Evolutionary conservation across 2,329 filamentous ascomycete genomes (phyloP), one percentile per base, ranked within the genome.

Genomic region (Colletotrichum shisoi): DNA sequence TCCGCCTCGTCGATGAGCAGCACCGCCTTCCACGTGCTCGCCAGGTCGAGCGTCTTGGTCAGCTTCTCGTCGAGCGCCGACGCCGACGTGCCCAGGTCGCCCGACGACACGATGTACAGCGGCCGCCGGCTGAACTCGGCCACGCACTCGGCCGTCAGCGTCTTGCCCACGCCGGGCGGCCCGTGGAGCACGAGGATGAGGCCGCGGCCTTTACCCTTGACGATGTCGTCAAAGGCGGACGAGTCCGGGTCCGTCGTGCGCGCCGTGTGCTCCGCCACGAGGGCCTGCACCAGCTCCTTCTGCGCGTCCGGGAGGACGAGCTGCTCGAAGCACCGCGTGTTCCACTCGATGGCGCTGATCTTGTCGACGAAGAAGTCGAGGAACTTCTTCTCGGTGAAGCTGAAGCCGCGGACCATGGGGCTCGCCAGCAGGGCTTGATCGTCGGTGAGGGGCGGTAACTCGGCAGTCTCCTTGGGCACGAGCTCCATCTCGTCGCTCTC

Each of bases 1-100:
- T 94, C 91, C 1, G 91, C 92, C 79, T 96, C 93, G 72, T 96
- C 93, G 1, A 97, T 86, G 2, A 96, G 85, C 0, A 96, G 81
- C 7, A 97, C 91, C 0, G 92, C 93, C 19, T 92, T 91, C 93
- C 93, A 96, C 0, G 88, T 87, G 73, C 94, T 91, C 46, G 92
- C 93, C 53, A 96, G 91, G 73, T 91, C 88, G 68, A 94, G 84
- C 57, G 96, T 93, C 76, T 91, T 91, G 74, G 93, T 91, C 9
- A 92, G 82, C 72, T 88, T 87, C 7, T 80, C 80, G 74, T 92
- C 91, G 0, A 94, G 83, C 13, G 83, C 84, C 64, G 83, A 81
- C 0, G 88, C 84, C 61, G 89, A 85, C 2, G 87, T 87, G 37
- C 91, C 90, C 0, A 94, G 83, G 73, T 94, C 91, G 42, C 91